Conservation (phyloP, 2,329 filamentous ascomycete genomes). For the Colletotrichum neosansevieriae region DNA sequence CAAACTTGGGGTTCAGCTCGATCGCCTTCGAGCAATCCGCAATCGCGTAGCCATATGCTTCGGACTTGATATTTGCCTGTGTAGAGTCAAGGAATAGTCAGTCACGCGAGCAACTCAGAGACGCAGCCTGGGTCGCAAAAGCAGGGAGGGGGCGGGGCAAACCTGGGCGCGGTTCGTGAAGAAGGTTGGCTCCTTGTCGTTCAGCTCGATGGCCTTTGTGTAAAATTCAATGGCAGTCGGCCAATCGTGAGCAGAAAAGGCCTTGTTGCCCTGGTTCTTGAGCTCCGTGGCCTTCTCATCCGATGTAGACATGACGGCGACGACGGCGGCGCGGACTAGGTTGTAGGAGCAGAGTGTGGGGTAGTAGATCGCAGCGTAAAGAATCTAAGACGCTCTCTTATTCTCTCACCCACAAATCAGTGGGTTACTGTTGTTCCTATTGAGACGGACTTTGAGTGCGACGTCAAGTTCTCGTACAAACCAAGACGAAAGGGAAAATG, state of each 20-base stretch:
- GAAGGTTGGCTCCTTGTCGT: conserved; percentile 88
- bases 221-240: conserved; percentile 84
- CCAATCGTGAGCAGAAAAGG: conserved; percentile 91
- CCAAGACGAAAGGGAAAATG: conserved; percentile 1
- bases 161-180: conserved; percentile 97
- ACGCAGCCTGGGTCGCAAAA: conserved; percentile 10
- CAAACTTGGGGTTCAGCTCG: conserved; percentile 86
- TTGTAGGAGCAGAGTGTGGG: conserved; percentile 28
- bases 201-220: conserved; percentile 85
- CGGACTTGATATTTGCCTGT: conserved; percentile 93
- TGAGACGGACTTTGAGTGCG: not conserved
- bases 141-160: conserved; percentile 39
- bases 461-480: not conserved
- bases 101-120: conserved; percentile 56
- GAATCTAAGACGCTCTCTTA: conserved; percentile 7
- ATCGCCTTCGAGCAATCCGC: conserved; percentile 91
- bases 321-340: conserved; percentile 6
- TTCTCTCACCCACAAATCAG: conserved; percentile 21
- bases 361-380: conserved; percentile 28
- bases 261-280: conserved; percentile 95
- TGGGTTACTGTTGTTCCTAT: conserved; percentile 12
- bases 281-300: conserved; percentile 81
- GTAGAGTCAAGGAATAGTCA: conserved; percentile 49
- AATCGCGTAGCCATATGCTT: conserved; percentile 94
- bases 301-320: conserved; percentile 54